Conservation (phyloP, 148 eudicot genomes). For the Chenopodium quinoa region DNA sequence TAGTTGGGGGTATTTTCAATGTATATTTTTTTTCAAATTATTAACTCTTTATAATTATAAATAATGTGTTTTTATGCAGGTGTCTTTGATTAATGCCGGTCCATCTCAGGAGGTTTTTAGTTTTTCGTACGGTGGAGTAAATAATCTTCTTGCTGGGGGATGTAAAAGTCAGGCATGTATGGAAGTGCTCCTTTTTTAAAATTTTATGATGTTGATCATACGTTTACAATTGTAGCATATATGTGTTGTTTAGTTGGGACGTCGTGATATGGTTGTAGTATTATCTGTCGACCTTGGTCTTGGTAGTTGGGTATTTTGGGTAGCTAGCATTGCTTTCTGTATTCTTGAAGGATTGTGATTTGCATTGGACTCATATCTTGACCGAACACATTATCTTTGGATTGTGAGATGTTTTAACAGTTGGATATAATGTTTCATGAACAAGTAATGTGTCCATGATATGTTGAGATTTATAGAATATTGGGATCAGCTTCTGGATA, state of each 20-base stretch:
- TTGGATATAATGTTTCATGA: background rate
- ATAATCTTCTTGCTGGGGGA: constrained; percentile 89
- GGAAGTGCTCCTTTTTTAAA: background rate
- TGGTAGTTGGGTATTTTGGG: background rate
- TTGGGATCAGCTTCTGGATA: background rate
- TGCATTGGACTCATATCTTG: background rate
- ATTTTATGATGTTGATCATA: background rate
- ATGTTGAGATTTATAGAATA: background rate
- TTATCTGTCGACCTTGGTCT: background rate
- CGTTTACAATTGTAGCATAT: background rate
- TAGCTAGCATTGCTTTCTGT: background rate
- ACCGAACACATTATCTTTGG: background rate
- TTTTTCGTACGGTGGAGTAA: constrained; percentile 61
- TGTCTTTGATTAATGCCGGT: constrained; percentile 63
- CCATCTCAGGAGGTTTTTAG: constrained; percentile 76
- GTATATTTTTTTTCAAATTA: too few species aligned
- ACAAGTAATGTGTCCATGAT: background rate
- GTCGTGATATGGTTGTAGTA: background rate
- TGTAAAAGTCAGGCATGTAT: constrained; percentile 73
- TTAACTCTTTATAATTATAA: too few species aligned
- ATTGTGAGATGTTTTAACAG: background rate
- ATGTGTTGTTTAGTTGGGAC: background rate
- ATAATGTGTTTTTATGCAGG: constrained; percentile 40
- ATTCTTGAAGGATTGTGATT: background rate
- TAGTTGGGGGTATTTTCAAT: too few species aligned